Conservation (phyloP, 2,329 filamentous ascomycete genomes). For the Orbilia quercus region DNA sequence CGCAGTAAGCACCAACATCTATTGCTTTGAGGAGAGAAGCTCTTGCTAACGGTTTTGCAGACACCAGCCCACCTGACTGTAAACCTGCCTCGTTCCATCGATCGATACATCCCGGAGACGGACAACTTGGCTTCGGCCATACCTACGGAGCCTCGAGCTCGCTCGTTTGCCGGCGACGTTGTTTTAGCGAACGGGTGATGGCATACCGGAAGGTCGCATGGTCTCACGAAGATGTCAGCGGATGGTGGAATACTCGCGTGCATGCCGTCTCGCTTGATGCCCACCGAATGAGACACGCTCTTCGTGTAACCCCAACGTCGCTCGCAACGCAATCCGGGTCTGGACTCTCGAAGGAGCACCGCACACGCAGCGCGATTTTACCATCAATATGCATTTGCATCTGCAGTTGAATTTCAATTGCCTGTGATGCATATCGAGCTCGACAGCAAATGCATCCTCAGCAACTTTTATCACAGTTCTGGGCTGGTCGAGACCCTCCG, state of each 20-base stretch:
- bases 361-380: not conserved
- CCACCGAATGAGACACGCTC: slow-evolving; percentile 1
- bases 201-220: slow-evolving; percentile 3
- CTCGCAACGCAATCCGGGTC: slow-evolving; percentile 11
- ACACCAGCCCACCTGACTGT: not conserved
- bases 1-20: not conserved
- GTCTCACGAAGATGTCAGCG: not conserved
- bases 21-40: not conserved
- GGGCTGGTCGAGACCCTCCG: not conserved
- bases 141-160: not conserved
- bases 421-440: not conserved
- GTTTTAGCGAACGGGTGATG: not conserved
- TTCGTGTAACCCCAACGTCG: slow-evolving; percentile 38
- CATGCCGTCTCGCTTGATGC: slow-evolving; percentile 11
- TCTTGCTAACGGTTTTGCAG: slow-evolving; percentile 5
- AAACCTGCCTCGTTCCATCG: not conserved
- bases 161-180: not conserved
- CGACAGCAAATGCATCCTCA: not conserved
- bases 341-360: not conserved
- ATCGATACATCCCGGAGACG: slow-evolving; percentile 13
- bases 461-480: not conserved
- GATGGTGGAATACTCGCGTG: slow-evolving; percentile 3
- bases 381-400: no score
- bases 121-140: no score
- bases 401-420: not conserved